A percentile compares a stretch with the other conserved stretches of the same genome.
Evolutionary conservation across 2,329 filamentous ascomycete species (phyloP).

Genomic region (Ramularia endophylla): DNA sequence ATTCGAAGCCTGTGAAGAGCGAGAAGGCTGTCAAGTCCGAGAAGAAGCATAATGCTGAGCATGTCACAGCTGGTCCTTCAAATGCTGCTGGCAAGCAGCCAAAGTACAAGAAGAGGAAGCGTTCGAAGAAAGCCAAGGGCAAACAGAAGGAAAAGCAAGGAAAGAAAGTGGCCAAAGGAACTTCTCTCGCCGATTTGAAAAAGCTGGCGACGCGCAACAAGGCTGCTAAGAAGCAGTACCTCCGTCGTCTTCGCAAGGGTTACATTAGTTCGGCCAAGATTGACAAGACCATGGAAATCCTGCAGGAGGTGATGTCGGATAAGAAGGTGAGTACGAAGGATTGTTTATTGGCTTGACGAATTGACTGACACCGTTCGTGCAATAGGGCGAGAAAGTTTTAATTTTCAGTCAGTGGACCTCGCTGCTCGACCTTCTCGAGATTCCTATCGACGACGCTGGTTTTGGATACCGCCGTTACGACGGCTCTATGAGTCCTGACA

Average conservation of each 20-base stretch:
- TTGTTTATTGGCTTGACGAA: no score
- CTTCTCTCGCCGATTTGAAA: slow-evolving; percentile 60
- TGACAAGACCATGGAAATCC: slow-evolving; percentile 60
- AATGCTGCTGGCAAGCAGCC: slow-evolving; percentile 4
- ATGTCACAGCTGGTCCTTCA: slow-evolving; percentile 3
- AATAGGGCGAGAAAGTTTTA: slow-evolving; percentile 63
- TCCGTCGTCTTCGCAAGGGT: slow-evolving; percentile 59
- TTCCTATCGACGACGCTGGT: slow-evolving; percentile 57
- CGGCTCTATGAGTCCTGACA: slow-evolving; percentile 62
- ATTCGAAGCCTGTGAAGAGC: slow-evolving; percentile 1
- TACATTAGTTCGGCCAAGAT: slow-evolving; percentile 74
- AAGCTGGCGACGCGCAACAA: slow-evolving; percentile 59
- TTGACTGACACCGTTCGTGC: no score
- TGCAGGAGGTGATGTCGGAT: slow-evolving; percentile 45
- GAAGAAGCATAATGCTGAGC: slow-evolving; percentile 3
- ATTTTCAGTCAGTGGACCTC: slow-evolving; percentile 80
- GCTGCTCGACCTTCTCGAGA: slow-evolving; percentile 69
- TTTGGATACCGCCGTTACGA: slow-evolving; percentile 66
- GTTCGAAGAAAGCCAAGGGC: slow-evolving; percentile 34
- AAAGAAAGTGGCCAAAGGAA: slow-evolving; percentile 29
- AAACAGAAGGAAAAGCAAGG: slow-evolving; percentile 40
- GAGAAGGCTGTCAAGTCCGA: slow-evolving; percentile 8
- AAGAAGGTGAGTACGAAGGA: slow-evolving; percentile 29
- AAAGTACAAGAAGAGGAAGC: slow-evolving; percentile 18
- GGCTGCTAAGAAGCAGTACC: slow-evolving; percentile 62